Base-by-base conservation (phyloP, 176 grass and related monocot genomes). In the Musa beccarii region DNA sequence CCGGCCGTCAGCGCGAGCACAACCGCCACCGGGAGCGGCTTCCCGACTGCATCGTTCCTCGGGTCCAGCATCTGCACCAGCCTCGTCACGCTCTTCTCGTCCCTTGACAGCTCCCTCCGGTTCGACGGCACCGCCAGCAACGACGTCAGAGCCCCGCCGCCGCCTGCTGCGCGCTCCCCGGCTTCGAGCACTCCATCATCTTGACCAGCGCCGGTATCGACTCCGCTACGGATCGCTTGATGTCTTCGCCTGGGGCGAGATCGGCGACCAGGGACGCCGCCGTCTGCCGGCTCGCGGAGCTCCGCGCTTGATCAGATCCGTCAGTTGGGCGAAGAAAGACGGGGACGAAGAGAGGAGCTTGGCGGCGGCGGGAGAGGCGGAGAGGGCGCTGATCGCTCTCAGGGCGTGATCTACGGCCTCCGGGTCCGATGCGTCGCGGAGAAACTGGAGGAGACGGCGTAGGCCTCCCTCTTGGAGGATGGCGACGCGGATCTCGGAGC, bases 111-210 rank as follows among this genome's bases (percentile, higher is more conserved):
- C 59, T 87, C 92, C 68, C 87, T 91, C 13, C 89, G 75, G 53
- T 89, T 92, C 10, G 80, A 85, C 26, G 86, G 89, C 53, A 84
- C 73, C 62, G 85, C 79, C 25, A 96, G 83, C 49, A 96, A 71
- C 28, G 82, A 86, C 51, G 85, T 76, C 28, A 96, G 67, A 7
- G 82, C 92, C 57, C 72, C 0, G 86, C 78, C 29, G 92, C 92
- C 17, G 82, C 86, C 74, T 92, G 86, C 79, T 89, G 89, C 53
- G 84, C 79, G 25, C 79, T 85, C 26, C 83, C 82, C 57, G 84
- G 92, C 78, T 96, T 96, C 59, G 92, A 84, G 49, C 69, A 70
- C 75, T 92, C 89, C 80, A 96, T 86, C 89, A 96, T 92, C 84
- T 85, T 92, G 66, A 89, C 70, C 14, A 96, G 84, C 1, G 69